Conservation (phyloP, 306 rosid species). For the Cucurbita pepo region DNA sequence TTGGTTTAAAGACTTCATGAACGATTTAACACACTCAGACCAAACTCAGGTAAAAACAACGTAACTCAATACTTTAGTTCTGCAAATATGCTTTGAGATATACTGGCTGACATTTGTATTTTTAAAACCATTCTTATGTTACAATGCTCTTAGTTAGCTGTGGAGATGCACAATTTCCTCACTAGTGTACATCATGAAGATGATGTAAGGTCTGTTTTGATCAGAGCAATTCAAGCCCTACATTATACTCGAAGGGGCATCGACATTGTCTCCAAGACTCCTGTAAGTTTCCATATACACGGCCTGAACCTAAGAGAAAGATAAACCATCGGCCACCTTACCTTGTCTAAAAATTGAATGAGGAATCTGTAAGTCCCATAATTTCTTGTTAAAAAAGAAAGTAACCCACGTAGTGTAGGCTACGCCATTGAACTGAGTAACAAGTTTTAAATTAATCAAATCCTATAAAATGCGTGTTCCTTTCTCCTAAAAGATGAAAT, state of each 20-base stretch:
- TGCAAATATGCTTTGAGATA: neutral
- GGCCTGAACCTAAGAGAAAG: neutral
- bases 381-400: neutral
- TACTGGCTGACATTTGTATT: neutral
- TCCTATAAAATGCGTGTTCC: neutral
- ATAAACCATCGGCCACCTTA: neutral
- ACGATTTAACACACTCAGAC: conserved; percentile 38
- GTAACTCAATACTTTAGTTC: neutral
- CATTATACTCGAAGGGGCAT: conserved; percentile 53
- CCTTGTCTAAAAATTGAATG: neutral
- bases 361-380: neutral
- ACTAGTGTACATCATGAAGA: conserved; percentile 59
- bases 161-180: conserved; percentile 75
- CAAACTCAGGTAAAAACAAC: conserved; percentile 38
- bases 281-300: conserved; percentile 32
- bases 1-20: conserved; percentile 74
- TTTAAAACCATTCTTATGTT: neutral
- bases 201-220: conserved; percentile 54
- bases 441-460: neutral
- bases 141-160: conserved; percentile 21
- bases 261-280: conserved; percentile 52
- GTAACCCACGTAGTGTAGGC: neutral
- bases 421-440: neutral
- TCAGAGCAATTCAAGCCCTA: conserved; percentile 56
- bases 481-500: neutral